A percentile compares a stretch with the other conserved stretches of the same genome.
These are phyloP conservation scores for Tetrahymena thermophila DNA, from an alignment of 73 alveolate genomes.

Conservation along the genomic window DNA sequence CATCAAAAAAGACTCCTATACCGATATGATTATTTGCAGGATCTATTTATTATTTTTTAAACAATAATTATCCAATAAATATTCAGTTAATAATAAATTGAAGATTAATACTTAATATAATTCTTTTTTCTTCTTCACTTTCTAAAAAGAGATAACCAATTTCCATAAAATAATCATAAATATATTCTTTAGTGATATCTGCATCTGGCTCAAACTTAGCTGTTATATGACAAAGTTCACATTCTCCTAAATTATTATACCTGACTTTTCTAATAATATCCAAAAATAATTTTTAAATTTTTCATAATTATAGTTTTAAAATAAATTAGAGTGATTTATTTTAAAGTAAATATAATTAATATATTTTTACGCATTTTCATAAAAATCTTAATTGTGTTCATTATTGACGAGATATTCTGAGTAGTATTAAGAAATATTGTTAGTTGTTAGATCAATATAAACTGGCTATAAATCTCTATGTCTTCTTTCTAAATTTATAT, in stretches of 20 bases:
- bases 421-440: constrained; percentile 12
- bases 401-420: constrained; percentile 13
- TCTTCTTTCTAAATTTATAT: constrained; percentile 13
- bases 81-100: constrained; percentile 38
- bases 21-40: constrained; percentile 82
- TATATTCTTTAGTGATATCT: neutral
- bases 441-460: constrained; percentile 17
- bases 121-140: constrained; percentile 26
- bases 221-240: constrained; percentile 3
- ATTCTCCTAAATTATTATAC: constrained; percentile 24
- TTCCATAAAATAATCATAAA: constrained; percentile 42
- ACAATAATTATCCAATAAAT: constrained; percentile 56
- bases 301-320: neutral
- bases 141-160: constrained; percentile 38
- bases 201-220: constrained; percentile 38
- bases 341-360: neutral
- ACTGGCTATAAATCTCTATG: constrained; percentile 7
- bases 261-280: neutral
- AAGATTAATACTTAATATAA: constrained; percentile 46
- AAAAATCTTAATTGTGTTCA: constrained; percentile 7
- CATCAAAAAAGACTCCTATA: constrained; percentile 88
- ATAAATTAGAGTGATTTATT: neutral
- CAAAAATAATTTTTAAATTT: neutral
- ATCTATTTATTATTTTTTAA: constrained; percentile 66
- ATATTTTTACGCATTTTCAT: neutral